phyloP scores from a whole-genome alignment of 2,329 filamentous ascomycete genomes.

The Phialophora tarda region DNA sequence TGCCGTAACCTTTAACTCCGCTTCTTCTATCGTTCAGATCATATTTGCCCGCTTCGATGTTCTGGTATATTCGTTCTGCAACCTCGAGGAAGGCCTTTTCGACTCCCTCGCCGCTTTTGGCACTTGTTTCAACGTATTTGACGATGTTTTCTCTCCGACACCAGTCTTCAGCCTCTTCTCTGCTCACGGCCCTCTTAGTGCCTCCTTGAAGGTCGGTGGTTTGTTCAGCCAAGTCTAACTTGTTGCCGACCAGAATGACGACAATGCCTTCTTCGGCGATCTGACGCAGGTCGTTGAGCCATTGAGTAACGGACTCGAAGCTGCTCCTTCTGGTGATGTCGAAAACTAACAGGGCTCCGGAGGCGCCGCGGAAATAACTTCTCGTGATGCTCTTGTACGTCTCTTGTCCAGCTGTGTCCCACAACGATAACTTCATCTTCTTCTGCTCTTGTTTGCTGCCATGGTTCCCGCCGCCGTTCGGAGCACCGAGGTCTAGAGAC shows the following conservation, averaged over 20 bases:
- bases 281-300: conserved; percentile 90
- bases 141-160: conserved; percentile 82
- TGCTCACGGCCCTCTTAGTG: conserved; percentile 72
- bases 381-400: conserved; percentile 96
- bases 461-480: conserved; percentile 21
- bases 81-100: conserved; percentile 92
- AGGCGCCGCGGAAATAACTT: conserved; percentile 87
- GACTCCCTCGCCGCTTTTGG: conserved; percentile 93
- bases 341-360: conserved; percentile 83
- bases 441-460: conserved; percentile 35
- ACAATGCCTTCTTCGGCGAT: conserved; percentile 97
- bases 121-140: conserved; percentile 93
- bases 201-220: conserved; percentile 48
- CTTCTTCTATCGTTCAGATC: conserved; percentile 91
- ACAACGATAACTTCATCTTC: conserved; percentile 64
- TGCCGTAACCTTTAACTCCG: conserved; percentile 75
- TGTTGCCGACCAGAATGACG: conserved; percentile 94
- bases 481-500: conserved; percentile 60
- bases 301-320: conserved; percentile 86
- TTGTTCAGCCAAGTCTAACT: conserved; percentile 73
- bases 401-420: conserved; percentile 97
- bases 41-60: conserved; percentile 93
- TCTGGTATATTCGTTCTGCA: conserved; percentile 92
- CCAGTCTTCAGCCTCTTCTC: conserved; percentile 87
- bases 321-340: conserved; percentile 87